phyloP scores from a whole-genome alignment of 208 protist species.

The Balamuthia mandrillaris region DNA sequence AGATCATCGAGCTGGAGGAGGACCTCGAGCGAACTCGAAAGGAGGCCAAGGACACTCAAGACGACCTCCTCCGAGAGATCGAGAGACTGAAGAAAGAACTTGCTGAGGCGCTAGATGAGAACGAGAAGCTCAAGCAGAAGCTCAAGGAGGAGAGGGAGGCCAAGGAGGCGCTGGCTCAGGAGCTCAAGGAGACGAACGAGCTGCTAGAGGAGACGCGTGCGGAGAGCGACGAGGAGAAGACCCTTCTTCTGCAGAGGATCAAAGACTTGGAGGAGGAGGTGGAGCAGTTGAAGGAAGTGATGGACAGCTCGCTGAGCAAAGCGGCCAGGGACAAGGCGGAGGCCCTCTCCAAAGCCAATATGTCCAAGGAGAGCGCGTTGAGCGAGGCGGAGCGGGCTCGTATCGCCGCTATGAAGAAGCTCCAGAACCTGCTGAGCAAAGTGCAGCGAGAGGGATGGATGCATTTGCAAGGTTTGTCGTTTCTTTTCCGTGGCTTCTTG shows the following conservation, averaged over 20 bases:
- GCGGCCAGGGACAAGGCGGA: background rate
- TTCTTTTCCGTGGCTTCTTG: no score
- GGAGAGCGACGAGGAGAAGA: background rate
- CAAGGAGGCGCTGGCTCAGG: background rate
- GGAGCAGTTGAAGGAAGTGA: background rate
- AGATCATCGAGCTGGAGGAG: conserved; percentile 52
- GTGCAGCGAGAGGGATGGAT: background rate
- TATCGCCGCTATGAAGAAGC: background rate
- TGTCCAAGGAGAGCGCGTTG: background rate
- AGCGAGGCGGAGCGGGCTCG: background rate
- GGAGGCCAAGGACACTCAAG: background rate
- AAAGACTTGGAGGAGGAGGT: conserved; percentile 9
- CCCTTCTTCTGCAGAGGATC: background rate
- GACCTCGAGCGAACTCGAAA: conserved; percentile 61
- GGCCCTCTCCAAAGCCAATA: background rate
- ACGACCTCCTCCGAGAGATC: background rate
- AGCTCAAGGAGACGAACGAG: background rate
- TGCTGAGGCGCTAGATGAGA: no score
- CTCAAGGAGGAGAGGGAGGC: background rate
- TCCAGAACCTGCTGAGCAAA: background rate
- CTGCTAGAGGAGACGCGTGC: conserved; percentile 3
- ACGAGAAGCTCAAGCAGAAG: background rate
- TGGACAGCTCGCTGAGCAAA: background rate
- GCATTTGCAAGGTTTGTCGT: no score
- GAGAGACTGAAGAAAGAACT: no score